Conservation (phyloP, 2,329 filamentous ascomycete species). For the Cordyceps militaris region DNA sequence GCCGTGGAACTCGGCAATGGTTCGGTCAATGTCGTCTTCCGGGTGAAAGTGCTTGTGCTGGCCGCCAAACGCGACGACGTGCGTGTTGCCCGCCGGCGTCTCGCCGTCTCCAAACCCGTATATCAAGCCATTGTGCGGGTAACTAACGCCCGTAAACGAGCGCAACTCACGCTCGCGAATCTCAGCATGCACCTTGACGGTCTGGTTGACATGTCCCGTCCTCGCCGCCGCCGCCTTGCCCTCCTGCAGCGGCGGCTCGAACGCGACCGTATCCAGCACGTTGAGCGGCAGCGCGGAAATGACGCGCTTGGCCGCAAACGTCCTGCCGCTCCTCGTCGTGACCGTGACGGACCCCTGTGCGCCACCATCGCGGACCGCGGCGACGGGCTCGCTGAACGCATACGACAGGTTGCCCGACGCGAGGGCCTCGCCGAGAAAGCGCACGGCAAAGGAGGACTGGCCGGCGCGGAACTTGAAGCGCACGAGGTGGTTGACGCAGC, state of each 20-base stretch:
- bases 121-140: slow-evolving; percentile 35
- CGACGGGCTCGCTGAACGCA: slow-evolving; percentile 32
- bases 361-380: slow-evolving; percentile 23
- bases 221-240: slow-evolving; percentile 30
- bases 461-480: slow-evolving; percentile 36
- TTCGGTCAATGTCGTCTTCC: slow-evolving; percentile 31
- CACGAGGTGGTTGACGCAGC: slow-evolving; percentile 32
- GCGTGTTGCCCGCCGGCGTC: slow-evolving; percentile 38
- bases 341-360: slow-evolving; percentile 24
- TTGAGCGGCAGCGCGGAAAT: slow-evolving; percentile 39
- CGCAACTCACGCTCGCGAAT: slow-evolving; percentile 32
- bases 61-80: slow-evolving; percentile 40
- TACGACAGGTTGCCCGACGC: slow-evolving; percentile 33
- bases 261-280: slow-evolving; percentile 32
- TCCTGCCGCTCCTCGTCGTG: slow-evolving; percentile 24
- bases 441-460: slow-evolving; percentile 38
- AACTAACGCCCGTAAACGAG: slow-evolving; percentile 36
- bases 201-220: slow-evolving; percentile 38
- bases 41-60: slow-evolving; percentile 36
- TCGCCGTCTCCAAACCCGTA: slow-evolving; percentile 39
- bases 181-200: slow-evolving; percentile 40
- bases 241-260: slow-evolving; percentile 31
- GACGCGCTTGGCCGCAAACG: slow-evolving; percentile 24
- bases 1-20: slow-evolving; percentile 26
- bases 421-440: slow-evolving; percentile 37